phyloP scores from a whole-genome alignment of 2,329 filamentous ascomycete species.

The Coleophoma cylindrospora region DNA sequence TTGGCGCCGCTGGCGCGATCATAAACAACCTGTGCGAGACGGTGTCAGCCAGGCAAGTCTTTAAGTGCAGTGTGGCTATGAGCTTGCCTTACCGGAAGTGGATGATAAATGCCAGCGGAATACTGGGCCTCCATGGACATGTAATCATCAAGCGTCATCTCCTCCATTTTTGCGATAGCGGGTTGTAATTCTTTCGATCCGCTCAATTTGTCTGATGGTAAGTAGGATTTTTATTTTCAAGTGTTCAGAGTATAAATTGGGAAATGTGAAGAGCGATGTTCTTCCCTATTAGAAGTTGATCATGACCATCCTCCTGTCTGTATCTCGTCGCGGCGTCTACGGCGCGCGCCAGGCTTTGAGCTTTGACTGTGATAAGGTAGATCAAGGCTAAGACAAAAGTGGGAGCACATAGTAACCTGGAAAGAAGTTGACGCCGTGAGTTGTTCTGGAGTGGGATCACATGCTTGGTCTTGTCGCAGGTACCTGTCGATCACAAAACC shows the following conservation, averaged over 20 bases:
- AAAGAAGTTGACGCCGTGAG: too few species aligned
- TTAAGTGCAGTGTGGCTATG: neutral
- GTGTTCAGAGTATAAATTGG: neutral
- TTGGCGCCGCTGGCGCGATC: neutral
- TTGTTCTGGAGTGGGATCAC: too few species aligned
- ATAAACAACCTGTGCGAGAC: neutral
- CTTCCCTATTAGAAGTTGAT: neutral
- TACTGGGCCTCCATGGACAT: neutral
- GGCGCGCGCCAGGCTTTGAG: neutral
- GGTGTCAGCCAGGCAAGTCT: too few species aligned
- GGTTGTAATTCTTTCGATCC: too few species aligned
- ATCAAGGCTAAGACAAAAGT: neutral
- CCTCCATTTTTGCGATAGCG: neutral
- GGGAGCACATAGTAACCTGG: neutral
- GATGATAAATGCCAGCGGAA: neutral
- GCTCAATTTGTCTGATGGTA: neutral
- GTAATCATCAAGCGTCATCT: neutral
- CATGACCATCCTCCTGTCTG: neutral
- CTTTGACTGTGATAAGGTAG: neutral
- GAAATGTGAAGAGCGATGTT: too few species aligned
- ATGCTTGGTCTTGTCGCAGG: too few species aligned
- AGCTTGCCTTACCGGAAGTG: neutral
- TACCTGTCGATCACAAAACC: too few species aligned
- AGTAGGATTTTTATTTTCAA: neutral
- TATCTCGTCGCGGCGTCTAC: neutral